Evolutionary conservation across 805 yeast genomes (phyloP).

Genomic region (Saccharomycopsis schoenii): DNA sequence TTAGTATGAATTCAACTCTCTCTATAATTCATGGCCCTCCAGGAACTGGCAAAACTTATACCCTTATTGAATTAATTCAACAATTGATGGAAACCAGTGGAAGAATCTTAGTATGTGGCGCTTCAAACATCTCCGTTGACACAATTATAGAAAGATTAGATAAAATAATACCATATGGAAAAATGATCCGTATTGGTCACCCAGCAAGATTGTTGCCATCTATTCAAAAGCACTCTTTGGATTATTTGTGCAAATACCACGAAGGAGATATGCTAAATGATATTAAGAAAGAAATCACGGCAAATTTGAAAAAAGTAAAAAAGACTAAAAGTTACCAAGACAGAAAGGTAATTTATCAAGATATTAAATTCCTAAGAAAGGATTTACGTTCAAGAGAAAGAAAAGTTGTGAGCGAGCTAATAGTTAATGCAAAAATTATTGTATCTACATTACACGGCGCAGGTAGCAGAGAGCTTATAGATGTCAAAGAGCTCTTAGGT

Average conservation of each 20-base stretch:
- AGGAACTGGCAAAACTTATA: conserved; percentile 76
- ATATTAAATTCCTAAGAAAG: conserved; percentile 56
- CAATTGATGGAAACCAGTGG: conserved; percentile 46
- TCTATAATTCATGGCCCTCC: conserved; percentile 69
- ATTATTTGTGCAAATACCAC: conserved; percentile 50
- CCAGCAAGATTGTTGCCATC: conserved; percentile 72
- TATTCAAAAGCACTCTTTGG: conserved; percentile 65
- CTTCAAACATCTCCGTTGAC: conserved; percentile 88
- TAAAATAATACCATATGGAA: conserved; percentile 31
- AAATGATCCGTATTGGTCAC: conserved; percentile 80
- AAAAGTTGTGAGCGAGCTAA: conserved; percentile 47
- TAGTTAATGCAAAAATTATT: conserved; percentile 56
- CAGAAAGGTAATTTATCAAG: conserved; percentile 55
- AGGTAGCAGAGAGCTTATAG: conserved; percentile 52
- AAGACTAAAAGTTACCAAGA: conserved; percentile 57
- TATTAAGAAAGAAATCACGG: conserved; percentile 60
- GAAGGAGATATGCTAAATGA: conserved; percentile 54
- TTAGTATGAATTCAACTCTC: conserved; percentile 51
- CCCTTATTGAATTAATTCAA: conserved; percentile 69
- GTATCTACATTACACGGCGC: conserved; percentile 85
- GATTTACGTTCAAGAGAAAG: conserved; percentile 62
- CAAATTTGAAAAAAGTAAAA: conserved; percentile 43
- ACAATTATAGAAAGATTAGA: conserved; percentile 73
- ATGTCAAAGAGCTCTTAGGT: conserved; percentile 8
- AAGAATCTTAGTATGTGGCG: conserved; percentile 80